Evolutionary conservation across 139 green algal species (phyloP), one percentile per base, ranked within the genome.

Genomic region (Micractinium sp.): DNA sequence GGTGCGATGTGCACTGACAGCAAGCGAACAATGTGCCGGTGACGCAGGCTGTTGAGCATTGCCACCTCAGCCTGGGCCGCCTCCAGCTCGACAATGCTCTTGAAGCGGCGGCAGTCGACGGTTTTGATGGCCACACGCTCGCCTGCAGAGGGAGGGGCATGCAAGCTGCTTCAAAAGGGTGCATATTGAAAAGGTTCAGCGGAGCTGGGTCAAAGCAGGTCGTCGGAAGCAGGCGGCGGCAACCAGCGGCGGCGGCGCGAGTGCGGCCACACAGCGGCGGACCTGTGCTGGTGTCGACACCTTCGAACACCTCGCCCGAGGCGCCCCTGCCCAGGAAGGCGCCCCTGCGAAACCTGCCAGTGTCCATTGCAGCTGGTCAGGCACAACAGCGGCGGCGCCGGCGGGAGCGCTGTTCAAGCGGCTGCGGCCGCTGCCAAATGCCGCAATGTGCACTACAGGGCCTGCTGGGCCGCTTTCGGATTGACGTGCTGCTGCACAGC

Each of bases 21-120:
- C 41, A 98, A 91, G 29, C 90, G 89, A 38, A 97, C 95, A 83
- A 98, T 96, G 92, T 95, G 93, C 19, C 90, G 90, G 90, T 98
- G 95, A 74, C 94, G 94, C 27, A 98, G 90, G 3, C 35, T 85
- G 14, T 87, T 90, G 71, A 97, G 94, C 74, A 96, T 92, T 0
- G 60, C 82, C 88, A 96, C 96, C 92, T 97, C 95, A 61, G 56
- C 80, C 53, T 85, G 80, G 47, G 53, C 47, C 53, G 47, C 47
- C 53, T 85, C 80, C 31, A 85, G 95, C 87, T 97, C 94, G 0
- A 71, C 79, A 23, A 97, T 96, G 94, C 76, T 94, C 73, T 90
- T 74, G 89, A 98, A 96, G 63, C 87, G 91, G 33, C 87, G 92
- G 16, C 92, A 93, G 87, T 97, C 94, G 33, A 98, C 89, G 16